Base-by-base conservation (phyloP, 2,329 filamentous ascomycete genomes). In the Penicillium sumatraense region DNA sequence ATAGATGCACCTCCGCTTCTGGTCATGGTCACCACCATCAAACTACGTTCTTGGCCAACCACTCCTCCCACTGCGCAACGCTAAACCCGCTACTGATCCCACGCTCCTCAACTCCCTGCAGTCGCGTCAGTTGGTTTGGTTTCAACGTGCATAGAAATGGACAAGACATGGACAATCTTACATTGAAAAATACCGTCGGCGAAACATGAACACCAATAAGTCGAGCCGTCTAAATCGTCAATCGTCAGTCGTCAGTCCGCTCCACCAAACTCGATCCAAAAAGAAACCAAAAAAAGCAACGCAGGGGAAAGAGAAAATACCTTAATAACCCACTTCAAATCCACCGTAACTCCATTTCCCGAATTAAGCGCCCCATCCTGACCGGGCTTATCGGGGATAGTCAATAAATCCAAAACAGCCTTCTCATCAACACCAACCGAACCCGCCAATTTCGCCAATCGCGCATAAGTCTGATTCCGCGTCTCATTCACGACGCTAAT, bases 141-240 rank as follows among this genome's bases (percentile, higher is more conserved):
- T 13, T 23, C 10, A n/a, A n/a, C n/a, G n/a, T n/a, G n/a, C n/a
- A n/a, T n/a, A n/a, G n/a, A n/a, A n/a, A n/a, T n/a, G n/a, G n/a
- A n/a, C n/a, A n/a, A n/a, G n/a, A n/a, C n/a, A n/a, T 7, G 8
- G 6, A 10, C 14, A 5, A 11, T 14, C 71, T 68, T 61, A 74
- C 92, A 74, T 98, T 87, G 72, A 96, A 93, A 47, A 96, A 81
- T 18, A 93, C 91, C 0, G 93, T 97, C 1, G 93, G 93, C 38
- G 91, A 93, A 36, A 97, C 91, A 78, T 98, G 93, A 40, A 96
- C 86, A 11, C 93, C 89, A 8, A 90, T 83, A 63, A 95, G 76
- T 40, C 93, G 81, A 66, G 90, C 82, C 46, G 76, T 75, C 78
- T 81, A 64, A 50, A 51, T 55, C n/a, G n/a, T n/a, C n/a, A n/a